Base-by-base conservation (phyloP, 306 rosid species). In the Castanea crenata region DNA sequence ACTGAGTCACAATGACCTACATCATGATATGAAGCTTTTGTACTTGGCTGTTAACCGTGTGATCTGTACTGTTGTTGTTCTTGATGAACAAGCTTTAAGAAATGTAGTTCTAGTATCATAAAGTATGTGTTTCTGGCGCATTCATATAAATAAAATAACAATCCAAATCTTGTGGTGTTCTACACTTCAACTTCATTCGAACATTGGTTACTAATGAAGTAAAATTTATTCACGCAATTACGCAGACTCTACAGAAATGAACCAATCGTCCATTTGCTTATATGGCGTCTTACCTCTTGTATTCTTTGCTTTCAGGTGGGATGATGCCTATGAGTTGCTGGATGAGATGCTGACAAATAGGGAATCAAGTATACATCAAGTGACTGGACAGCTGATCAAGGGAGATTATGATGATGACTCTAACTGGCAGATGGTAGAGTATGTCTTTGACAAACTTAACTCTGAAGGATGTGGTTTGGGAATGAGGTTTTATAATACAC, bases 371-470 rank as follows among this genome's bases (percentile, higher is more conserved):
- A 89, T 91, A 83, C 97, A 93, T 82, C 99, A 91, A 88, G 94
- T 93, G 83, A 89, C 88, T 73, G 99, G 94, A 69, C 93, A 89
- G 78, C 90, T 96, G 96, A 93, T 96, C 80, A 93, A 87, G 83
- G 99, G 99, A 81, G 97, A 90, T 71, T 93, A 88, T 73, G 99
- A 95, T 67, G 99, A 95, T 44, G 98, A 89, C 51, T 87, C 93
- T 71, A 96, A 96, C 81, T 96, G 98, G 99, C 98, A 91, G 91
- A 96, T 96, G 91, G 97, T 96, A 61, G 97, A 93, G 82, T 96
- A 93, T 84, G 83, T 96, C 81, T 96, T 96, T 83, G 99, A 96
- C 88, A 96, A 89, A 86, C 90, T 96, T 82, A 93, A 86, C 69
- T 86, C 94, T 58, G 93, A 93, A 86, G 97, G 98, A 71, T 89